Percentiles rank a stretch among this genome's conserved stretches.
These are phyloP conservation scores for Nicotiana attenuata DNA, from an alignment of 257 asterid species.

Conservation along the genomic window DNA sequence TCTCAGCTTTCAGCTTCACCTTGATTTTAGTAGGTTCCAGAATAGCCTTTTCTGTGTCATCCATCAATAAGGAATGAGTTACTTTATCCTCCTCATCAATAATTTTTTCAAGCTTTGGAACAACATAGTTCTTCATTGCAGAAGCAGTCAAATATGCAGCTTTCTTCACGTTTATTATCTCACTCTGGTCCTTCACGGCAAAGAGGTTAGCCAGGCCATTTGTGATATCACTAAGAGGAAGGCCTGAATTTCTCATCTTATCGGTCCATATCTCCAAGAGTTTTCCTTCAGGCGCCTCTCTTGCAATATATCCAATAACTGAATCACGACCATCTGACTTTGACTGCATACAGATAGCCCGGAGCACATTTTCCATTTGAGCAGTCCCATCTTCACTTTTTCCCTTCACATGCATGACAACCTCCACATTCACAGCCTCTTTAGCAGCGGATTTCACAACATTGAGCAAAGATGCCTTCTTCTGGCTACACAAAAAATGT, in stretches of 20 bases:
- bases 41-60: conserved; percentile 29
- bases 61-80: conserved; percentile 27
- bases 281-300: conserved; percentile 27
- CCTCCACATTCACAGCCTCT: conserved; percentile 14
- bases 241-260: conserved; percentile 13
- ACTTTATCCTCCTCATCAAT: conserved; percentile 28
- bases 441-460: conserved; percentile 21
- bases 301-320: conserved; percentile 20
- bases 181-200: conserved; percentile 23
- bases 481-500: conserved; percentile 29
- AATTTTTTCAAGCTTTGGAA: conserved; percentile 26
- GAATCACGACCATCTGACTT: conserved; percentile 9
- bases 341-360: conserved; percentile 9
- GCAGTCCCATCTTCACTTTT: conserved; percentile 21
- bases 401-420: conserved; percentile 22
- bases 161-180: conserved; percentile 24
- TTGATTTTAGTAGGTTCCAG: conserved; percentile 26
- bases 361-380: conserved; percentile 18
- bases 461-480: conserved; percentile 18
- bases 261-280: conserved; percentile 21
- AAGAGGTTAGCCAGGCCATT: conserved; percentile 23
- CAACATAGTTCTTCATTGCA: conserved; percentile 27
- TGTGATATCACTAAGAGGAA: conserved; percentile 20
- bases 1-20: conserved; percentile 31
- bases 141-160: conserved; percentile 28